A percentile compares a stretch with the other conserved stretches of the same genome.
Evolutionary conservation across 345 rosid species (phyloP).

Genomic region (Populus davidiana): DNA sequence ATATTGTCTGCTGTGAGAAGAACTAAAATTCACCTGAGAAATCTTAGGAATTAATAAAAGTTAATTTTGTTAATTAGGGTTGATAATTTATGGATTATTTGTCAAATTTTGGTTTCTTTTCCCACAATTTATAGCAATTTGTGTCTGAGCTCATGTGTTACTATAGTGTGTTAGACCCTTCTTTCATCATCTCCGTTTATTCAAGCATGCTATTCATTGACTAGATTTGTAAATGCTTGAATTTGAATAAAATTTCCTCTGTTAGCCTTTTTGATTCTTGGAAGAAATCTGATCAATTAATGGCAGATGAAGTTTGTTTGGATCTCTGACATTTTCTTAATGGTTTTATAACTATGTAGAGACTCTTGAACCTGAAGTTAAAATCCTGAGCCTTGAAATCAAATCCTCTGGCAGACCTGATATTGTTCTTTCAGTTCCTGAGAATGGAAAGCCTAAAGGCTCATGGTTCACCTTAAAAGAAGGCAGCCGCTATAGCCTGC

Average conservation of each 20-base stretch:
- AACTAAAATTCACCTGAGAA: background rate
- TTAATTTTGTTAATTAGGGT: background rate
- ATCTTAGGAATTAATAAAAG: background rate
- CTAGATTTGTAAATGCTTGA: background rate
- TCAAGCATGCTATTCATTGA: background rate
- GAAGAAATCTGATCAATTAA: background rate
- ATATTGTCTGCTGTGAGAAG: background rate
- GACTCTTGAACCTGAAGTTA: constrained; percentile 31
- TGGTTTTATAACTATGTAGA: constrained; percentile 6
- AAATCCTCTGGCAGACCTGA: constrained; percentile 30
- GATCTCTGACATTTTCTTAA: background rate
- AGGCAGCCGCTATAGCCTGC: constrained; percentile 33
- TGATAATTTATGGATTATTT: background rate
- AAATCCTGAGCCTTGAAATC: constrained; percentile 27
- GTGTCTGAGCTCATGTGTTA: background rate
- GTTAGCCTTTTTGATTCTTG: background rate
- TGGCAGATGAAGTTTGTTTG: background rate
- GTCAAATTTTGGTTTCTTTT: background rate
- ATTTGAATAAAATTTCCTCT: background rate
- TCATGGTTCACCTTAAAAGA: constrained; percentile 34
- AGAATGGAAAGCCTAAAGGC: constrained; percentile 25
- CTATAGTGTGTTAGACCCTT: background rate
- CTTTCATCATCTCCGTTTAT: background rate
- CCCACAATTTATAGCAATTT: background rate
- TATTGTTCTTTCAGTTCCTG: constrained; percentile 29